These are phyloP conservation scores for Sugiyamaella grinbergsii DNA, from an alignment of 1,139 yeast species.

Conservation along the genomic window DNA sequence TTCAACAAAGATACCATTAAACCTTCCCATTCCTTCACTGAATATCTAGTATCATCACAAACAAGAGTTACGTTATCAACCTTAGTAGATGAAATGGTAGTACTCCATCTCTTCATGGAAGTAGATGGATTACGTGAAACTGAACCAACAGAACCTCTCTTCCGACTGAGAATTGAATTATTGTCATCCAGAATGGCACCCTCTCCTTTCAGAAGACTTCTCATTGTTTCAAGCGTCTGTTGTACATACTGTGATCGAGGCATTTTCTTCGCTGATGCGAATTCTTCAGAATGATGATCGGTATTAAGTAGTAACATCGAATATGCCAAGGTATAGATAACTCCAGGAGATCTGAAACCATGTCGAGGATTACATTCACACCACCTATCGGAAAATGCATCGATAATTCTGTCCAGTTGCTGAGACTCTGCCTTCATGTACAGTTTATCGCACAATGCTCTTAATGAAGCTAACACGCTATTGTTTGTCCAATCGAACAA, in stretches of 20 bases:
- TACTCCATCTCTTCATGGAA: constrained; percentile 30
- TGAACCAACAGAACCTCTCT: constrained; percentile 23
- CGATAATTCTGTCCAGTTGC: constrained; percentile 73
- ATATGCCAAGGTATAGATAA: constrained; percentile 73
- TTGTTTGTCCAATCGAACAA: constrained; percentile 40
- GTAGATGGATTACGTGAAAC: constrained; percentile 17
- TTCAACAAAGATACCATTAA: constrained; percentile 33
- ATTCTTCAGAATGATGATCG: constrained; percentile 42
- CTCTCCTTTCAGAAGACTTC: constrained; percentile 24
- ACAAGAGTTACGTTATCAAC: constrained; percentile 30
- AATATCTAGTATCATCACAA: constrained; percentile 25
- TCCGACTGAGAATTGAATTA: constrained; percentile 4
- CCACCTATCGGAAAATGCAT: constrained; percentile 72
- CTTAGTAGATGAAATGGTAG: constrained; percentile 22
- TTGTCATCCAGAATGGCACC: constrained; percentile 7
- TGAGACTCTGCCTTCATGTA: constrained; percentile 84
- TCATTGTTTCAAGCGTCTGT: constrained; percentile 33
- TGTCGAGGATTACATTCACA: constrained; percentile 51
- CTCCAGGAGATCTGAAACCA: constrained; percentile 58
- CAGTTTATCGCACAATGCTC: constrained; percentile 62
- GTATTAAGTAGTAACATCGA: constrained; percentile 69
- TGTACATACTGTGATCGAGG: constrained; percentile 38
- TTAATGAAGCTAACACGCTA: constrained; percentile 51
- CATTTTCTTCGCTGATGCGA: constrained; percentile 42
- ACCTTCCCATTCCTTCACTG: constrained; percentile 37